phyloP scores from a whole-genome alignment of 2,329 filamentous ascomycete species.

The Penicillium sp. region DNA sequence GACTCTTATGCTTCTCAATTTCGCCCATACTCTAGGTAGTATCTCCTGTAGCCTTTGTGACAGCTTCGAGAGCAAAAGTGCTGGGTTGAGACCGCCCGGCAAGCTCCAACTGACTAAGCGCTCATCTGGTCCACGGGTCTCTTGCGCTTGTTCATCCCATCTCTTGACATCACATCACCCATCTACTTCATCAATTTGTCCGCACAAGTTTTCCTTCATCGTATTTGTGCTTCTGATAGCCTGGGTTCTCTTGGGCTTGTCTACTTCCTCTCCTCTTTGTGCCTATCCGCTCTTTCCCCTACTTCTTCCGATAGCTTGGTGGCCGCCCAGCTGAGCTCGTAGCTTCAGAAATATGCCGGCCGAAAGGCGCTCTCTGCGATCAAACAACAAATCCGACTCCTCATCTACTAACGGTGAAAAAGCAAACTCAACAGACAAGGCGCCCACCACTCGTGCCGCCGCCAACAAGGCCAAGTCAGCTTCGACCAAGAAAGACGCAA shows the following conservation, averaged over 20 bases:
- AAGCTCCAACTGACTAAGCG: constrained; percentile 38
- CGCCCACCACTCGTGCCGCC: constrained; percentile 41
- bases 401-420: constrained; percentile 49
- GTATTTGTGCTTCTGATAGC: constrained; percentile 13
- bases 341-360: constrained; percentile 44
- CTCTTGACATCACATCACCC: constrained; percentile 42
- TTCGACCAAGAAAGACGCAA: constrained; percentile 37
- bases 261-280: constrained; percentile 16
- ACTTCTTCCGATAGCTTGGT: constrained; percentile 31
- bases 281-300: constrained; percentile 22
- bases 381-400: constrained; percentile 47
- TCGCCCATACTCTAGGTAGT: too few species aligned
- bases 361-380: constrained; percentile 47
- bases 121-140: constrained; percentile 22
- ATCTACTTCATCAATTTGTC: constrained; percentile 25
- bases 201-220: constrained; percentile 16
- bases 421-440: constrained; percentile 44
- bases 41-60: neutral
- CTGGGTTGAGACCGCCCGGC: constrained; percentile 16
- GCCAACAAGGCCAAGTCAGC: constrained; percentile 41
- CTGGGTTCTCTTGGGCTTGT: constrained; percentile 13
- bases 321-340: constrained; percentile 31
- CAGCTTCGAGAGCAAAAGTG: constrained; percentile 5
- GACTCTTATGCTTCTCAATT: neutral
- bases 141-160: constrained; percentile 32